Base-by-base conservation (phyloP, 257 asterid genomes). In the Prunella vulgaris region DNA sequence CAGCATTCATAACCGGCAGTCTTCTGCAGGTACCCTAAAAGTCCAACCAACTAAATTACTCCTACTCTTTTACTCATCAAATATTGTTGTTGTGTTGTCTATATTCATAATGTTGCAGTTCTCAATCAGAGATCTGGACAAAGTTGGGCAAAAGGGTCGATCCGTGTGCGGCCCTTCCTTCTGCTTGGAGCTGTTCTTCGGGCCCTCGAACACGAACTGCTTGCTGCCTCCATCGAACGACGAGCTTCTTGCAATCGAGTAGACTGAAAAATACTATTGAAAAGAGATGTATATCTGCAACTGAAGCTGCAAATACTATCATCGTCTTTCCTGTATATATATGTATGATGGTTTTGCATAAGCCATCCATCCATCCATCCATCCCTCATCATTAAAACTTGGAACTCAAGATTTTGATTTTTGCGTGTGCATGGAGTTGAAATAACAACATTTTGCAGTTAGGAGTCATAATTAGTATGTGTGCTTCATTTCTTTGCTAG, bases 141-240 rank as follows among this genome's bases (percentile, higher is more conserved):
- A 90, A 79, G 90, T 86, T 37, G 90, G 92, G 49, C 83, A 66
- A 58, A 85, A 72, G 76, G 97, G 86, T 0, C 83, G 74, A 35
- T 85, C 89, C 1, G 79, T 88, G 1, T 84, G 90, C 58, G 95
- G 97, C 14, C 85, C 92, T 40, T 78, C 92, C 0, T 90, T 88
- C 84, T 81, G 87, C 80, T 60, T 88, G 84, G 96, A 90, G 82
- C 25, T 90, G 80, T 75, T 90, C 60, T 88, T 86, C 66, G 95
- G 90, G 32, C 95, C 95, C 15, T 83, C 86, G 2, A 80, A 77
- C 54, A 69, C 78, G 0, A 82, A 76, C 69, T 8, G 69, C 85
- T 15, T 58, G 64, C 5, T 59, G 18, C 85, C 84, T 73, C 66
- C 75, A 22, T 80, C 70, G 42, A 61, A 48, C 9, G 77, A 63